Percentiles rank a stretch among this genome's conserved stretches.
These are phyloP conservation scores for Epichloe bromicola DNA, from an alignment of 2,329 filamentous ascomycete genomes.

Conservation along the genomic window DNA sequence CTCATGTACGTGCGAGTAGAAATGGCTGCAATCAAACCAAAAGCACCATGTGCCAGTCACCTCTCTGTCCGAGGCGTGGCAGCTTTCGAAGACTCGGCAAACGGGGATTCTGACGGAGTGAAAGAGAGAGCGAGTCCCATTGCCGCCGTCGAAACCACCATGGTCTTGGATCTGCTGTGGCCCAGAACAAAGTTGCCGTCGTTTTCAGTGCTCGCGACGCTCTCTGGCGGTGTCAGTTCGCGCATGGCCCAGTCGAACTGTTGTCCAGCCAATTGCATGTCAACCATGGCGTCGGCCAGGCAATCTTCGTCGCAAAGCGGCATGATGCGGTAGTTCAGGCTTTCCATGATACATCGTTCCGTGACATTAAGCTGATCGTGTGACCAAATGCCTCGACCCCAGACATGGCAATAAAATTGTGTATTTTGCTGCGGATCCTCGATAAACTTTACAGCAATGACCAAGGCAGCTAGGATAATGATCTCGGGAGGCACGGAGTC, in stretches of 20 bases:
- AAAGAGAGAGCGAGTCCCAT: slow-evolving; percentile 15
- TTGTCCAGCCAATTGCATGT: slow-evolving; percentile 47
- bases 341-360: slow-evolving; percentile 51
- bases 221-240: slow-evolving; percentile 18
- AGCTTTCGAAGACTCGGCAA: slow-evolving; percentile 2
- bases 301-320: slow-evolving; percentile 43
- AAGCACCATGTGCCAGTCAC: slow-evolving; percentile 9
- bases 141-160: slow-evolving; percentile 8
- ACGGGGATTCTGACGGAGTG: slow-evolving; percentile 11
- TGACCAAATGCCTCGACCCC: slow-evolving; percentile 45
- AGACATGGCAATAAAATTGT: slow-evolving; percentile 37
- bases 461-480: slow-evolving; percentile 47
- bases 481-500: slow-evolving; percentile 49
- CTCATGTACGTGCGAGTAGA: not conserved
- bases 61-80: slow-evolving; percentile 10
- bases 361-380: slow-evolving; percentile 50
- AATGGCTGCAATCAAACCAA: not conserved
- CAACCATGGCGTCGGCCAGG: slow-evolving; percentile 45
- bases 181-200: slow-evolving; percentile 16
- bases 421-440: slow-evolving; percentile 45
- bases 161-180: slow-evolving; percentile 24
- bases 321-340: slow-evolving; percentile 48
- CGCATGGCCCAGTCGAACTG: slow-evolving; percentile 16
- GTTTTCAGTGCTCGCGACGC: slow-evolving; percentile 14
- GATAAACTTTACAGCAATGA: slow-evolving; percentile 53